Evolutionary conservation across 345 rosid species (phyloP).

Genomic region (Pelargonium nanum): DNA sequence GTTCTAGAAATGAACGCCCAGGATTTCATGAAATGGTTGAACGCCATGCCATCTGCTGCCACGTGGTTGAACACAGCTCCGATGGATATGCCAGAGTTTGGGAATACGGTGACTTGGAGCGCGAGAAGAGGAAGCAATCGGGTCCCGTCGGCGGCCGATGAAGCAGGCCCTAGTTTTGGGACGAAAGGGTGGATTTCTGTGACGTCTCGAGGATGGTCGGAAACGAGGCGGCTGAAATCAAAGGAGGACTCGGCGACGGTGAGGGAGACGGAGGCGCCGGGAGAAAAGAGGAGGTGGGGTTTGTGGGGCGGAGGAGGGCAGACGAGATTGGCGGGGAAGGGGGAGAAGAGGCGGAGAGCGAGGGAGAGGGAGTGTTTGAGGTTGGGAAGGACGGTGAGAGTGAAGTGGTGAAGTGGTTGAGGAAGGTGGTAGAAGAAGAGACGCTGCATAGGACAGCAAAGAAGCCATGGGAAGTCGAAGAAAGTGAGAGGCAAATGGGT

Average conservation of each 20-base stretch:
- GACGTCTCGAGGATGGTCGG: slow-evolving; percentile 12
- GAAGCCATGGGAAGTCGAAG: slow-evolving; percentile 34
- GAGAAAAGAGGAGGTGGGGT: slow-evolving; percentile 17
- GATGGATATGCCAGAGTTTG: slow-evolving; percentile 25
- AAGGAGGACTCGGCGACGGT: slow-evolving; percentile 20
- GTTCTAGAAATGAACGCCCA: slow-evolving; percentile 23
- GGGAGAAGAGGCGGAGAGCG: slow-evolving; percentile 37
- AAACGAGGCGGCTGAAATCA: slow-evolving; percentile 13
- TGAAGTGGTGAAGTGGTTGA: slow-evolving; percentile 17
- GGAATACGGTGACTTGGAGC: slow-evolving; percentile 30
- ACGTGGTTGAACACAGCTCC: slow-evolving; percentile 21
- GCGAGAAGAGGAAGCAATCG: slow-evolving; percentile 14
- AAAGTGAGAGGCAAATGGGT: slow-evolving; percentile 20
- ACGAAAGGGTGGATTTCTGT: slow-evolving; percentile 17
- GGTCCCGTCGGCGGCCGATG: not conserved
- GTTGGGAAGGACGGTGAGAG: slow-evolving; percentile 15
- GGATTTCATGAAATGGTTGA: slow-evolving; percentile 30
- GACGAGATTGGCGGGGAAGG: slow-evolving; percentile 21
- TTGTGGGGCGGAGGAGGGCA: slow-evolving; percentile 18
- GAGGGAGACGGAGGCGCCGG: slow-evolving; percentile 12
- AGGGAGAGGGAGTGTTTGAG: slow-evolving; percentile 38
- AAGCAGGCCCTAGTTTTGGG: slow-evolving; percentile 9
- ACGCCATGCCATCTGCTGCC: slow-evolving; percentile 28
- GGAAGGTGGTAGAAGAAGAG: slow-evolving; percentile 27
- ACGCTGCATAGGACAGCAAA: slow-evolving; percentile 19